Base-by-base conservation (phyloP, 108 stramenopile genomes). In the Pseudonitzschia delicatissima region DNA sequence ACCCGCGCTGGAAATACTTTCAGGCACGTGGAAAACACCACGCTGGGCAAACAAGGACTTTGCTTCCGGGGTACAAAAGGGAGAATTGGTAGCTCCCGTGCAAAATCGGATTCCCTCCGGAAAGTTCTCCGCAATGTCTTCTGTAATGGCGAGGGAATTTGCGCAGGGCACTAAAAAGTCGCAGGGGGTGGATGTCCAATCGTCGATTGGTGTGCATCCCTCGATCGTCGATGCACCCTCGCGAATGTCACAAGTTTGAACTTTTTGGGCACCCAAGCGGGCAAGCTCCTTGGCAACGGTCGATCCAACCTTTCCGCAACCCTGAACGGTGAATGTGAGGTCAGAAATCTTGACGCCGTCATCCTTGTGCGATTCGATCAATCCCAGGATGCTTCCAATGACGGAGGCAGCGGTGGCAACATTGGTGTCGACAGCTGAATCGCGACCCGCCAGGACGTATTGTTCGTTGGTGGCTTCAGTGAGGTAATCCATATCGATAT, bases 271-370 rank as follows among this genome's bases (percentile, higher is more conserved):
- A 1, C 78, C 78, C 0, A 79, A 33, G 20, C 63, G 40, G 25
- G 71, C 58, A 15, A 75, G 57, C 44, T 71, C 67, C 42, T 72
- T 60, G 2, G 74, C 79, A 20, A 80, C 74, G 8, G 58, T 67
- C 12, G 47, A 58, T 35, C 79, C 79, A 12, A 80, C 79, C 52
- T 76, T 76, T 5, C 79, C 74, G 53, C 79, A 80, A 51, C 79
- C 74, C 45, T 80, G 79, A n/a, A 80, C 79, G 2, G 69, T 76
- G 57, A 80, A 76, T 37, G 69, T 79, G 35, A 66, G 53, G 0
- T 65, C 44, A 5, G 25, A 34, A n/a, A 75, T 60, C 49, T 69
- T 62, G n/a, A 34, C 21, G 40, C 28, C 64, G 11, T 67, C 74
- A n/a, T 60, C 59, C 50, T 66, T 59, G 29, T 64, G 62, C 39